These are phyloP conservation scores for Adansonia madagascariensis DNA, from an alignment of 441 rosid species.

Conservation along the genomic window DNA sequence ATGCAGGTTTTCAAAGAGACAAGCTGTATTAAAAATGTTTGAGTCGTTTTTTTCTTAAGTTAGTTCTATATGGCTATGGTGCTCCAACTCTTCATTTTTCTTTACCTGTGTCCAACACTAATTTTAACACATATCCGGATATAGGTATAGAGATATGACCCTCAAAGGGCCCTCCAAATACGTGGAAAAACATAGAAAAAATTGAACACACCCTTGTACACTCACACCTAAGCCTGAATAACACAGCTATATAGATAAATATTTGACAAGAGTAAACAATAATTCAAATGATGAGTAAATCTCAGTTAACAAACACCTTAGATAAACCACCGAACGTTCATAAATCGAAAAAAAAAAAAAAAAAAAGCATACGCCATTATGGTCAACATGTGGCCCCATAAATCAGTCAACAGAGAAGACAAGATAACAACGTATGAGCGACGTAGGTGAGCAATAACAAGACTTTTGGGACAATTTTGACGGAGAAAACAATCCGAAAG, in stretches of 20 bases:
- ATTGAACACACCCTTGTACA: no score
- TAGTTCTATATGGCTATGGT: neutral
- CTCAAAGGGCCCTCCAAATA: no score
- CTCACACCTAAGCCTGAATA: no score
- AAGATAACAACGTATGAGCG: neutral
- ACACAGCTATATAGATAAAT: neutral
- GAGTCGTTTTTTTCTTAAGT: neutral
- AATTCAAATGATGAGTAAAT: neutral
- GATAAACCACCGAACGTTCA: neutral
- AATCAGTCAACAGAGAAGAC: neutral
- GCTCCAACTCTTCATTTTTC: no score
- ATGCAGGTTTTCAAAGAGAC: neutral
- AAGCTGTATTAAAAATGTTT: neutral
- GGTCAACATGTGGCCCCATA: neutral
- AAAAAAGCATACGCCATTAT: neutral
- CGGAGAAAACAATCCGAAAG: conserved; percentile 2
- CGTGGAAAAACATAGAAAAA: no score
- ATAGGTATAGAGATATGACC: no score
- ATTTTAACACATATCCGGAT: no score
- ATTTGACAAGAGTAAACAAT: conserved; percentile 1
- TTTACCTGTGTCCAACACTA: no score
- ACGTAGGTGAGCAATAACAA: neutral
- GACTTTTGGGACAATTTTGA: neutral
- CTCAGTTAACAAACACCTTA: neutral
- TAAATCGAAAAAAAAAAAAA: neutral